Conservation (phyloP, 2,329 filamentous ascomycete species). For the Trichoderma hamatum region DNA sequence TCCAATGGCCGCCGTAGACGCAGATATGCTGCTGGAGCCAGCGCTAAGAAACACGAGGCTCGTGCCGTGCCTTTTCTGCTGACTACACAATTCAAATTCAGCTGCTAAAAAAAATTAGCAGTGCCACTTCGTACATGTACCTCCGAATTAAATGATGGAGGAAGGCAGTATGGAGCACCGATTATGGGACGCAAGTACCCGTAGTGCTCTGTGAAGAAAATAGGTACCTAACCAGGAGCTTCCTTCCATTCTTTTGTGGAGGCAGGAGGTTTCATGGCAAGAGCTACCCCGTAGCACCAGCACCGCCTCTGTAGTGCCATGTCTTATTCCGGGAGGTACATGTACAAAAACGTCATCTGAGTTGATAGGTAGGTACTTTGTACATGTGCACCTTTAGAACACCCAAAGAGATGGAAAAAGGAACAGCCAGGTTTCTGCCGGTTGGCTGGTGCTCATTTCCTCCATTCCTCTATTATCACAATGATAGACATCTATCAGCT, state of each 20-base stretch:
- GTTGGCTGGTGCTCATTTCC: neutral
- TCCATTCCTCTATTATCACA: neutral
- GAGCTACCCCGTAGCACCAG: neutral
- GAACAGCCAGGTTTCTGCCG: neutral
- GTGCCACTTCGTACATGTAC: neutral
- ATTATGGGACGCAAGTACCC: no score
- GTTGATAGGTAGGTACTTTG: neutral
- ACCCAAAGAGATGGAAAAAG: neutral
- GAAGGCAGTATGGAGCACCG: neutral
- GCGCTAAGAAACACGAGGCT: conserved; percentile 25
- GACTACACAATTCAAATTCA: neutral
- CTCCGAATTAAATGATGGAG: neutral
- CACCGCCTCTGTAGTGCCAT: neutral
- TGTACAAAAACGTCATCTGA: no score
- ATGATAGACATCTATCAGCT: neutral
- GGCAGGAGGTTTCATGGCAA: neutral
- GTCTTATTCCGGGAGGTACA: no score
- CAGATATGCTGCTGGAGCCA: conserved; percentile 12
- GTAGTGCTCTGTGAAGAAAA: neutral
- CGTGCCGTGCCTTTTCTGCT: conserved; percentile 27
- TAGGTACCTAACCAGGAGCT: neutral
- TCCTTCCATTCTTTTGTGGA: neutral
- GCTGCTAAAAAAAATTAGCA: neutral
- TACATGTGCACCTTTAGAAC: neutral
- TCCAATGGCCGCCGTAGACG: neutral